Base-by-base conservation (phyloP, 2,329 filamentous ascomycete species). In the Arthrobotrys pseudoclavata region DNA sequence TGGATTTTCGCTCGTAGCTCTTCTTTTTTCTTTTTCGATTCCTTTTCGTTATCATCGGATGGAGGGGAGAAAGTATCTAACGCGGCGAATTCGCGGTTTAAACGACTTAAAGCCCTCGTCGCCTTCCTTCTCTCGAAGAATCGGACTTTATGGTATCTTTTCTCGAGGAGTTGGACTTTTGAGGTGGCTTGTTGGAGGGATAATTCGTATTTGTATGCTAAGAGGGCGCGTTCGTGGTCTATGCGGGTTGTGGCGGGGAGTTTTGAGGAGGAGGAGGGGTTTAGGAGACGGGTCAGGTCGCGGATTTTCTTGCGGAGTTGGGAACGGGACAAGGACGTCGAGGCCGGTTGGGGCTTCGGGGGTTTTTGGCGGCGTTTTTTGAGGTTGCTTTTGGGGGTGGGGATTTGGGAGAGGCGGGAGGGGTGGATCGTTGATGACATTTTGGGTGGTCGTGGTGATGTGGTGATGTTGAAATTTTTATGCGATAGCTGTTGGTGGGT, bases 101-200 rank as follows among this genome's bases (percentile, higher is more conserved):
- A n/a, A 48, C 63, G 55, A 4, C 40, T 48, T 1, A 76, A 40
- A 13, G 78, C 64, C n/a, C 79, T 40, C 15, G 71, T 64, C 45
- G 50, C 42, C 29, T 71, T 81, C 22, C 79, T 63, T 0, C 77
- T 69, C 29, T 81, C 92, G 84, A 95, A 95, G 83, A 96, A 96
- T 29, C 92, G 87, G 62, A 95, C 89, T 88, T 93, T 94, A 83
- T 95, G 92, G 81, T 94, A 96, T 83, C 90, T 91, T 62, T 86
- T 86, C 79, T 94, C 93, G 88, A 94, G 92, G 75, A 89, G 87
- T 80, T 87, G 87, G 80, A 89, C 87, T 82, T 86, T 87, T 84
- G 89, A 90, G 81, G 89, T 89, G 74, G 87, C 86, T 75, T 88
- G 85, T 57, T 87, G 86, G 79, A 88, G 86, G 3, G 84, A 86